phyloP scores from a whole-genome alignment of 768 basidiomycete species.

The Boletus rubroflammeus region DNA sequence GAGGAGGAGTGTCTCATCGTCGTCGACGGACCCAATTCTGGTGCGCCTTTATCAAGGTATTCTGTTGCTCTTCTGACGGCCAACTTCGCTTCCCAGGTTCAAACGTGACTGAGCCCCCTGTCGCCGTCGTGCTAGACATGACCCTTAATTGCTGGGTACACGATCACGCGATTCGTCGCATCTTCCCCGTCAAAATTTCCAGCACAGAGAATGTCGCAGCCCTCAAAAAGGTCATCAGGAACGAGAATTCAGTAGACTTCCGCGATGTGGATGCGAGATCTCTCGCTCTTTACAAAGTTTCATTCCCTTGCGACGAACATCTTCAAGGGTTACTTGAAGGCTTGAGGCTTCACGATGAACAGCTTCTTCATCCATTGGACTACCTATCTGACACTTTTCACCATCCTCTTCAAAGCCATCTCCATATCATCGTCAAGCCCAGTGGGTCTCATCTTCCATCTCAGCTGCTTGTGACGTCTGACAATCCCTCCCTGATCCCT shows the following conservation, averaged over 20 bases:
- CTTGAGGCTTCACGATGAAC: too few species aligned
- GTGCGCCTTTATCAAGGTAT: not conserved
- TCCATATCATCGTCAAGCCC: too few species aligned
- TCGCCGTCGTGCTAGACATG: not conserved
- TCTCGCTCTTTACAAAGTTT: not conserved
- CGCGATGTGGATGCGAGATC: not conserved
- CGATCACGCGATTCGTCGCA: accelerated
- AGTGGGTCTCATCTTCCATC: too few species aligned
- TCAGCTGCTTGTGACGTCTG: too few species aligned
- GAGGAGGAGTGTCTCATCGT: not conserved
- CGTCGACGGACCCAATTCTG: not conserved
- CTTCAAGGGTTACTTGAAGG: too few species aligned
- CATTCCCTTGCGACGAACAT: too few species aligned
- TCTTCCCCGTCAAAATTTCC: not conserved
- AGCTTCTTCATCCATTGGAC: too few species aligned
- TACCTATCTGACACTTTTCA: too few species aligned
- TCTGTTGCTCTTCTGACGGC: not conserved
- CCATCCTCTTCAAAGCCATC: too few species aligned
- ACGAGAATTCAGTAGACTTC: not conserved
- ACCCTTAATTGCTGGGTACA: not conserved
- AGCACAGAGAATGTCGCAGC: not conserved
- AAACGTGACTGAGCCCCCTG: not conserved
- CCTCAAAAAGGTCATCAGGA: conserved; percentile 4
- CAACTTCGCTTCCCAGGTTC: not conserved
- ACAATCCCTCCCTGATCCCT: too few species aligned